Percentiles rank a stretch among this genome's conserved stretches.
phyloP scores from a whole-genome alignment of 208 protist species.

The Acanthamoeba lenticulata region DNA sequence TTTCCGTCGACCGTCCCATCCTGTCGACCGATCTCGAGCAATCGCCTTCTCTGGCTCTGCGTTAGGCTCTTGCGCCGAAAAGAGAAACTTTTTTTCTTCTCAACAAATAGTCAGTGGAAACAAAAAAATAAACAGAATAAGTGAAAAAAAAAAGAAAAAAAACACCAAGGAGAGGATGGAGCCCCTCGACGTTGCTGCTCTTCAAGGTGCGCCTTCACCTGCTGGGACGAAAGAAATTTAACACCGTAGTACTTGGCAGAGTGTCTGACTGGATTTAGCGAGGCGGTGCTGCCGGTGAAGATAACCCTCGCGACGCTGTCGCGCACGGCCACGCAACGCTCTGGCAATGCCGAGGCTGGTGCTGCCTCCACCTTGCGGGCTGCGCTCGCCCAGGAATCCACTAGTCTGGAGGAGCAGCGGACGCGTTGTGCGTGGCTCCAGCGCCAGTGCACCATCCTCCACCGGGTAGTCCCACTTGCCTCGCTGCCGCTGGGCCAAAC shows the following conservation, averaged over 20 bases:
- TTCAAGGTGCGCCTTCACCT: no score
- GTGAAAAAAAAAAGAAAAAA: no score
- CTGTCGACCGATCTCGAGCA: background rate
- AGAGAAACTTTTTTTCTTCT: no score
- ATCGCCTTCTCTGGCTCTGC: no score
- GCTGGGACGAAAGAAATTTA: background rate
- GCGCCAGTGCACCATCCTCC: background rate
- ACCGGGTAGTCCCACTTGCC: background rate
- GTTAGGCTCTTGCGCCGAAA: no score
- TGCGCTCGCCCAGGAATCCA: background rate
- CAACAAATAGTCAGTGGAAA: no score
- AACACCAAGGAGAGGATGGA: no score
- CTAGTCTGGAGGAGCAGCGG: background rate
- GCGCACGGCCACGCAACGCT: background rate
- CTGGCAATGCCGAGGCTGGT: background rate
- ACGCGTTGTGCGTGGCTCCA: slow-evolving; percentile 7
- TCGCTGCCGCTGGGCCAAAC: background rate
- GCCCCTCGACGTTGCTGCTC: no score
- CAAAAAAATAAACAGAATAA: no score
- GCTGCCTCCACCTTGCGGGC: background rate
- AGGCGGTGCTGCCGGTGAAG: background rate
- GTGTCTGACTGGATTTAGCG: background rate
- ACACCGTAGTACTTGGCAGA: background rate
- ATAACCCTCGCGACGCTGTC: background rate
- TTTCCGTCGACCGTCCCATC: background rate